phyloP scores from a whole-genome alignment of 208 protist genomes.

The Trypanosoma platydactyli region DNA sequence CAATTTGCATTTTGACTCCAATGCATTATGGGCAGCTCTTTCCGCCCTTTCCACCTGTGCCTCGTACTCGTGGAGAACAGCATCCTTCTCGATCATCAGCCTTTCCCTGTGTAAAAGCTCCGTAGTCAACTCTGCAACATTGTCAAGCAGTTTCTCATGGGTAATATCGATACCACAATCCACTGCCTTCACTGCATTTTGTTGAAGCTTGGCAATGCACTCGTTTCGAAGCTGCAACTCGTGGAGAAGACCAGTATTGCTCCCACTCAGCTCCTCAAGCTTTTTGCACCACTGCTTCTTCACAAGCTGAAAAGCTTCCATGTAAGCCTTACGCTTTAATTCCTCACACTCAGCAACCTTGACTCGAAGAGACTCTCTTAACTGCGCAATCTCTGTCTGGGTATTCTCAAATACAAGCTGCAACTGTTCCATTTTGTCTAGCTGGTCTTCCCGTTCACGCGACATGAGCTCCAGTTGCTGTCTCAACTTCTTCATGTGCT shows the following conservation, averaged over 20 bases:
- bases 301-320: constrained; percentile 11
- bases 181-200: not conserved
- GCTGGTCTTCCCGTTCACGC: constrained; percentile 10
- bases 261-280: constrained; percentile 6
- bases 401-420: not conserved
- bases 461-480: constrained; percentile 4
- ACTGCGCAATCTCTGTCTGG: not conserved
- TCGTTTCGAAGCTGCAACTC: constrained; percentile 14
- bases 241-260: constrained; percentile 13
- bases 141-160: constrained; percentile 1
- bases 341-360: not conserved
- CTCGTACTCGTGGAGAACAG: constrained; percentile 5
- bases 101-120: constrained; percentile 19
- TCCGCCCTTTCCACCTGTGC: constrained; percentile 9
- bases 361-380: constrained; percentile 2
- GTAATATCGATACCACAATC: not conserved
- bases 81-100: constrained; percentile 16
- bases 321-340: not conserved
- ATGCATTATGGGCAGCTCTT: not conserved
- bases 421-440: constrained; percentile 17
- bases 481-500: constrained; percentile 2
- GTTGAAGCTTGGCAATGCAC: constrained; percentile 6
- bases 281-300: constrained; percentile 16
- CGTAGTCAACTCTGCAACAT: constrained; percentile 8
- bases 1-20: constrained; percentile 12